These are phyloP conservation scores for Pleodorina starrii DNA, from an alignment of 139 green algal genomes.

Conservation along the genomic window DNA sequence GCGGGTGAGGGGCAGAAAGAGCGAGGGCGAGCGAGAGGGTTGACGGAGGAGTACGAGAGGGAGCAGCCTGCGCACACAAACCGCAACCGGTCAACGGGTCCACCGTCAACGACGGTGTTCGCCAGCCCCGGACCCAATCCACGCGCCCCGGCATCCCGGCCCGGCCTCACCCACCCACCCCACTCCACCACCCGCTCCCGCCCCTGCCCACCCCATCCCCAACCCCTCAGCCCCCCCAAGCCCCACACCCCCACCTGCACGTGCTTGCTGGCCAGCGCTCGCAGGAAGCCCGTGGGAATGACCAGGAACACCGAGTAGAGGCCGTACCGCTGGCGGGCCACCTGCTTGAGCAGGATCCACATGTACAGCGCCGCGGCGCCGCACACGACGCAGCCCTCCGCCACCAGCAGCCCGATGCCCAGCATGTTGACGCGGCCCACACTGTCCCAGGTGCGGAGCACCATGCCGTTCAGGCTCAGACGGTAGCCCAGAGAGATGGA, in stretches of 20 bases:
- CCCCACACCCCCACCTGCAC: conserved; percentile 27
- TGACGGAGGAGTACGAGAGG: too few relatives aligned
- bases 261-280: conserved; percentile 62
- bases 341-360: conserved; percentile 45
- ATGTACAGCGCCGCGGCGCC: conserved; percentile 19
- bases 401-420: conserved; percentile 52
- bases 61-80: too few relatives aligned
- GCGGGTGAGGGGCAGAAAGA: too few relatives aligned
- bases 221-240: background rate
- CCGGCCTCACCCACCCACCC: too few relatives aligned
- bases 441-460: conserved; percentile 48
- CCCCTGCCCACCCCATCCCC: background rate
- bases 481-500: conserved; percentile 47
- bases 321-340: conserved; percentile 53
- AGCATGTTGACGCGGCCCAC: conserved; percentile 34
- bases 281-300: conserved; percentile 58
- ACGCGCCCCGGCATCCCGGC: too few relatives aligned
- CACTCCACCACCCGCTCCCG: background rate
- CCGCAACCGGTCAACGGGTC: too few relatives aligned
- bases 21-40: too few relatives aligned
- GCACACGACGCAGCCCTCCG: conserved; percentile 51
- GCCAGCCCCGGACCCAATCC: too few relatives aligned
- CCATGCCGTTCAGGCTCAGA: conserved; percentile 51
- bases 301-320: conserved; percentile 66
- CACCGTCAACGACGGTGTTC: too few relatives aligned